These are phyloP conservation scores for Candida mattraensis DNA, from an alignment of 805 yeast genomes.

Conservation along the genomic window DNA sequence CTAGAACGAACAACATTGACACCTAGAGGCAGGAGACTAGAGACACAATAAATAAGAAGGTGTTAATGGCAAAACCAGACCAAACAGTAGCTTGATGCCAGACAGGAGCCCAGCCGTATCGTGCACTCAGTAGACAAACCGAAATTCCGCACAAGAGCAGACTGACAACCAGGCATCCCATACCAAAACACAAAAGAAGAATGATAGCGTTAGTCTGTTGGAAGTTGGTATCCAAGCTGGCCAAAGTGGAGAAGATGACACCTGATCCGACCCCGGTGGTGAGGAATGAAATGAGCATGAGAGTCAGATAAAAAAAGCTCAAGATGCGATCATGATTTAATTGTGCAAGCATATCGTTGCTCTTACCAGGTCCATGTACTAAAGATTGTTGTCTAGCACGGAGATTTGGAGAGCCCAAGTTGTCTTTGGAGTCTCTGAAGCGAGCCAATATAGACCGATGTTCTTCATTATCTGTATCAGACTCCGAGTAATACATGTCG, in stretches of 20 bases:
- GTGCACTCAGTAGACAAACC: conserved; percentile 43
- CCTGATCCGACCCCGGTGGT: conserved; percentile 46
- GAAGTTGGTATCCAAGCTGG: conserved; percentile 7
- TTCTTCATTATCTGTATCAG: conserved; percentile 21
- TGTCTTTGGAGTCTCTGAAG: neutral
- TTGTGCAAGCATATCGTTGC: conserved; percentile 21
- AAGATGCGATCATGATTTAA: conserved; percentile 43
- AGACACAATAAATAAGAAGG: conserved; percentile 45
- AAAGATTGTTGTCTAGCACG: conserved; percentile 12
- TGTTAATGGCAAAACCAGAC: conserved; percentile 38
- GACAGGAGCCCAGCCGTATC: conserved; percentile 37
- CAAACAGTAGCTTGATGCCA: conserved; percentile 47
- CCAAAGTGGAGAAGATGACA: conserved; percentile 33
- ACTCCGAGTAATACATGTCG: conserved; percentile 14
- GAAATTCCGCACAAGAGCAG: conserved; percentile 43
- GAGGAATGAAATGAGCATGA: conserved; percentile 40
- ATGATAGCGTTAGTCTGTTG: conserved; percentile 20
- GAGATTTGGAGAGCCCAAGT: neutral
- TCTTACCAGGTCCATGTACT: conserved; percentile 11
- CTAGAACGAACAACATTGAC: neutral
- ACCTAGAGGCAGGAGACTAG: conserved; percentile 23
- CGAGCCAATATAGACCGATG: conserved; percentile 1
- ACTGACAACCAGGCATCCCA: conserved; percentile 42
- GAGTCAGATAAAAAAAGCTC: conserved; percentile 42
- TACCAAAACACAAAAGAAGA: conserved; percentile 35